Percentiles rank a stretch among this genome's conserved stretches.
Evolutionary conservation across 2,329 filamentous ascomycete species (phyloP).

Genomic region (Tolypocladium paradoxum): DNA sequence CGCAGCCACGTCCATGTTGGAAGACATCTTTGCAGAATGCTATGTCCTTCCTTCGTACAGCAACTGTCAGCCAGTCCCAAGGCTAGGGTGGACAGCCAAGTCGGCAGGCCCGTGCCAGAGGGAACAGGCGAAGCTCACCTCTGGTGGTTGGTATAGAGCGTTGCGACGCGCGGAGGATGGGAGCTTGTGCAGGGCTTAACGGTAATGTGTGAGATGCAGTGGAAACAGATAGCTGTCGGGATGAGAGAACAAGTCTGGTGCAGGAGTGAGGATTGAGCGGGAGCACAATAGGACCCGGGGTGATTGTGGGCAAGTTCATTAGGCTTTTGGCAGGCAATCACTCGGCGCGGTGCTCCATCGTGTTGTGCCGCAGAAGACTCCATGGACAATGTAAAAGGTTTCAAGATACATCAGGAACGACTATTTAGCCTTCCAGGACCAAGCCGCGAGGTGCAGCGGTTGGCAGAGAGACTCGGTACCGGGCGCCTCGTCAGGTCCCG

Average conservation of each 20-base stretch:
- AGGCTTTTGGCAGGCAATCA: not conserved
- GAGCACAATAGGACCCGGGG: no score
- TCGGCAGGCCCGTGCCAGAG: no score
- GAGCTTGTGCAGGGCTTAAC: no score
- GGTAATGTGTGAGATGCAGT: no score
- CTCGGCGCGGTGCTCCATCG: not conserved
- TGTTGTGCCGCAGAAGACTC: not conserved
- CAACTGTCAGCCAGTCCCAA: not conserved
- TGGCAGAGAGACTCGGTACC: not conserved
- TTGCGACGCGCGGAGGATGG: no score
- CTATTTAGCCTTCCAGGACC: not conserved
- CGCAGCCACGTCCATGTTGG: not conserved
- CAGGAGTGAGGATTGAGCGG: no score
- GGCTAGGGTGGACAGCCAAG: no score
- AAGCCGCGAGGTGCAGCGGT: not conserved
- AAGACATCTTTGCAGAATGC: not conserved
- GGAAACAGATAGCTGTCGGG: no score
- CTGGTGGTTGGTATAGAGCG: no score
- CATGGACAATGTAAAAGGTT: not conserved
- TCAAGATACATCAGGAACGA: not conserved
- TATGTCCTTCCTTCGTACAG: not conserved
- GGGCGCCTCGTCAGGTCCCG: not conserved
- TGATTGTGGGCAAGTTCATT: no score
- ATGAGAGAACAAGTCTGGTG: no score
- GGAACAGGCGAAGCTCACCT: no score